Conservation (phyloP, 2,329 filamentous ascomycete species). For the Fusarium proliferatum region DNA sequence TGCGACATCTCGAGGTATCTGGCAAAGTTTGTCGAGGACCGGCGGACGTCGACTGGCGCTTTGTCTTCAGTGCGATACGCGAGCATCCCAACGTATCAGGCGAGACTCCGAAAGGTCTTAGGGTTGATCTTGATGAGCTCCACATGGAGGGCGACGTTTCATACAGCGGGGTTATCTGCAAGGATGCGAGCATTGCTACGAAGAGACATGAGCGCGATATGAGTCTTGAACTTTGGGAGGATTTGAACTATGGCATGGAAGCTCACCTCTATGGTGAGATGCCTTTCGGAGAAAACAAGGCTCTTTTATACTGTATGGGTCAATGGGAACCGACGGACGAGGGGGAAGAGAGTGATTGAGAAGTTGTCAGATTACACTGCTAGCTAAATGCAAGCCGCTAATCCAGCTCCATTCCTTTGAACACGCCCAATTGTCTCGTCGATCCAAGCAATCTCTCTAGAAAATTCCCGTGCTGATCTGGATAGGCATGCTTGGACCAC, state of each 20-base stretch:
- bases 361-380: rapidly evolving
- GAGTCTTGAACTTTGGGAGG: no score
- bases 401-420: background rate
- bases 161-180: no score
- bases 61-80: no score
- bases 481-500: background rate
- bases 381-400: background rate
- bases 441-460: background rate
- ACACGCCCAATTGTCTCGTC: background rate
- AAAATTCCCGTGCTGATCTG: rapidly evolving
- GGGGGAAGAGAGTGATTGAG: background rate
- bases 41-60: no score
- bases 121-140: no score
- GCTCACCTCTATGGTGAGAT: background rate
- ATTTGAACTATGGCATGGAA: background rate
- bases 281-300: background rate
- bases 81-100: no score
- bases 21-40: no score
- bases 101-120: no score
- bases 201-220: no score
- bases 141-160: no score
- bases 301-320: background rate
- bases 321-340: background rate
- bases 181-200: no score
- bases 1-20: no score